These are phyloP conservation scores for Aspergillus mulundensis DNA, from an alignment of 495 filamentous ascomycete genomes.

Conservation along the genomic window DNA sequence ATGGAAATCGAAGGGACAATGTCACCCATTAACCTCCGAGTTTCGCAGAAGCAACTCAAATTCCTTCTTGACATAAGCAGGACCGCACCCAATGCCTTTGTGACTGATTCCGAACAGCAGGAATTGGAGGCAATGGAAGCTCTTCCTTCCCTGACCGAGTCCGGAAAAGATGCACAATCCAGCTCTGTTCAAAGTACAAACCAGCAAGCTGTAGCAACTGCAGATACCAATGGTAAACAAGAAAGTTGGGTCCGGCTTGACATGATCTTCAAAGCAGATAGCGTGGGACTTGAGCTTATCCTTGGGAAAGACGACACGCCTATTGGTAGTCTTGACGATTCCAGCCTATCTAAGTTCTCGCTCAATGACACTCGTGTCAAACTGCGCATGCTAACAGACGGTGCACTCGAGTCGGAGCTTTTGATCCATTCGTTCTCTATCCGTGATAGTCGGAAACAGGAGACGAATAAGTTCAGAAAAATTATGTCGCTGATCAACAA, in stretches of 20 bases:
- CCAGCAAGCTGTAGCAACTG: conserved; percentile 26
- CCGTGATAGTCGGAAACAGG: conserved; percentile 75
- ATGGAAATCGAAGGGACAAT: conserved; percentile 86
- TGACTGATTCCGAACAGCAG: conserved; percentile 66
- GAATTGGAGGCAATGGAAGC: conserved; percentile 62
- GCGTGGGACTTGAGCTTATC: conserved; percentile 83
- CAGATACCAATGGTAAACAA: conserved; percentile 58
- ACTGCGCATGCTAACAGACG: conserved; percentile 90
- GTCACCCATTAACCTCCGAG: conserved; percentile 83
- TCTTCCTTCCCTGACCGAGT: conserved; percentile 55
- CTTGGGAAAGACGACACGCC: conserved; percentile 69
- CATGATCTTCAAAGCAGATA: conserved; percentile 83
- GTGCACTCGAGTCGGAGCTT: conserved; percentile 87
- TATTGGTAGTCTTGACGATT: conserved; percentile 69
- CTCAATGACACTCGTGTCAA: conserved; percentile 89
- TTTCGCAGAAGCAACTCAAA: conserved; percentile 87
- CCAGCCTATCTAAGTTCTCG: conserved; percentile 89
- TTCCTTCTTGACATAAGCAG: conserved; percentile 80
- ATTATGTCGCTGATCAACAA: conserved; percentile 97
- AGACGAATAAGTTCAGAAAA: conserved; percentile 92
- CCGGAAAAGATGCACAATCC: conserved; percentile 33
- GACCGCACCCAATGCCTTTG: conserved; percentile 83
- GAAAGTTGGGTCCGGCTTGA: conserved; percentile 91
- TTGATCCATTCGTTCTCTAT: conserved; percentile 94
- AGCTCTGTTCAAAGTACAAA: conserved; percentile 50